A percentile compares a stretch with the other conserved stretches of the same genome.
Evolutionary conservation across 495 filamentous ascomycete genomes (phyloP).

Genomic region (Hyaloscypha finlandica): DNA sequence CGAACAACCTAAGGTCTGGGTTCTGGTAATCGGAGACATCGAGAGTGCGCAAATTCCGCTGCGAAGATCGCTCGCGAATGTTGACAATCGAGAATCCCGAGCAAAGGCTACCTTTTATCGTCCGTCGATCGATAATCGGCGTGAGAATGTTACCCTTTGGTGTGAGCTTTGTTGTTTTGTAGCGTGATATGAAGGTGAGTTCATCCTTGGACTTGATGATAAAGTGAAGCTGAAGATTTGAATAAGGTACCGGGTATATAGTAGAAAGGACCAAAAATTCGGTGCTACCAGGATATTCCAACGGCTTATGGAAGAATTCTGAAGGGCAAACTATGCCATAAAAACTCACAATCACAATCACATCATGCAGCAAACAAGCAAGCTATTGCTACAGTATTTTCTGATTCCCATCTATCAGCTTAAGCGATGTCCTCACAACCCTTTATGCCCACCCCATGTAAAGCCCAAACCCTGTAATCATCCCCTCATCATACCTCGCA

Average conservation of each 20-base stretch:
- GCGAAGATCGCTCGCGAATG: no score
- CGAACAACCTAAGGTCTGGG: no score
- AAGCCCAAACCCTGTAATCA: slow-evolving; percentile 23
- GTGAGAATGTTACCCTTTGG: not conserved
- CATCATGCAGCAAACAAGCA: not conserved
- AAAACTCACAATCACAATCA: not conserved
- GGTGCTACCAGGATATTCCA: not conserved
- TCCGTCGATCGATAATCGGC: no score
- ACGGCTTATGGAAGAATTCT: no score
- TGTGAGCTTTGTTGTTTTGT: not conserved
- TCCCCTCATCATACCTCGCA: slow-evolving; percentile 33
- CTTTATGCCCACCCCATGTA: slow-evolving; percentile 1
- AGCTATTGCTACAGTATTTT: slow-evolving; percentile 16
- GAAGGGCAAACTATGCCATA: no score
- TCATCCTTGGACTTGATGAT: no score
- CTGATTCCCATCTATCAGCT: slow-evolving; percentile 13
- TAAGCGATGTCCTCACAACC: not conserved
- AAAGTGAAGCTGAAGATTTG: not conserved
- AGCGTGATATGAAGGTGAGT: not conserved
- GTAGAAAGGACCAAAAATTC: not conserved
- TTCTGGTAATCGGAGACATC: no score
- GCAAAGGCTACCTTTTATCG: no score
- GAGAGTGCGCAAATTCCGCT: no score
- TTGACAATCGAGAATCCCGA: no score
- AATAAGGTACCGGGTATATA: not conserved